phyloP scores from a whole-genome alignment of 2,329 filamentous ascomycete species.

The Nothopassalora personata region DNA sequence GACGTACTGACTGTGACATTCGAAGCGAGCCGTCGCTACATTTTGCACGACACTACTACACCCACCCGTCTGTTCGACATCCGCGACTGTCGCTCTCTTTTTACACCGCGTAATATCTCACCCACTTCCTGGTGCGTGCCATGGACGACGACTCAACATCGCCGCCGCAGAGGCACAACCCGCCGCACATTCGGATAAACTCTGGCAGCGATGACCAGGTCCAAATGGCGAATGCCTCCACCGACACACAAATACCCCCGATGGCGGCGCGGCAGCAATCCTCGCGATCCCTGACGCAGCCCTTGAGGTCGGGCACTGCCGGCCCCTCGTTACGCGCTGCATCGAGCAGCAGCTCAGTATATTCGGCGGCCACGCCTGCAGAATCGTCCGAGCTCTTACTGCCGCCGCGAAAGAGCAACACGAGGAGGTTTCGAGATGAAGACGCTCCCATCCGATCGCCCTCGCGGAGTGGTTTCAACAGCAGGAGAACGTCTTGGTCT shows the following conservation, averaged over 20 bases:
- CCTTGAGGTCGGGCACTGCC: conserved; percentile 34
- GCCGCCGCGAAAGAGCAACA: conserved; percentile 45
- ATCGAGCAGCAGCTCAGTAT: conserved; percentile 19
- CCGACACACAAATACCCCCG: conserved; percentile 28
- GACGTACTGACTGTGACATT: background rate
- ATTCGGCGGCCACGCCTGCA: conserved; percentile 25
- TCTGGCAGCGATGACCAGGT: conserved; percentile 53
- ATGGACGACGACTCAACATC: conserved; percentile 20
- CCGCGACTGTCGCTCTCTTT: background rate
- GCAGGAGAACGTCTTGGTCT: conserved; percentile 60
- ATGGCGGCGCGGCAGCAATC: conserved; percentile 38
- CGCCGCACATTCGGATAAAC: conserved; percentile 61
- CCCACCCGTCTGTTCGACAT: background rate
- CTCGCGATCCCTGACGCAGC: conserved; percentile 41
- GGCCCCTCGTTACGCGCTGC: conserved; percentile 29
- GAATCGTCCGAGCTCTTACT: conserved; percentile 49
- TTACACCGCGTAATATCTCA: background rate
- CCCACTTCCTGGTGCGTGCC: background rate
- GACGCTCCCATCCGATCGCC: conserved; percentile 48
- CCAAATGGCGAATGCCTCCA: conserved; percentile 29
- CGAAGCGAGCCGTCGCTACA: background rate
- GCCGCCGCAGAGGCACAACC: conserved; percentile 26
- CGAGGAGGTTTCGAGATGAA: conserved; percentile 49
- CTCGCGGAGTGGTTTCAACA: conserved; percentile 49
- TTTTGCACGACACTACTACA: background rate